These are phyloP conservation scores for Furcasterigmium sp. DNA, from an alignment of 2,329 filamentous ascomycete genomes.

Conservation along the genomic window DNA sequence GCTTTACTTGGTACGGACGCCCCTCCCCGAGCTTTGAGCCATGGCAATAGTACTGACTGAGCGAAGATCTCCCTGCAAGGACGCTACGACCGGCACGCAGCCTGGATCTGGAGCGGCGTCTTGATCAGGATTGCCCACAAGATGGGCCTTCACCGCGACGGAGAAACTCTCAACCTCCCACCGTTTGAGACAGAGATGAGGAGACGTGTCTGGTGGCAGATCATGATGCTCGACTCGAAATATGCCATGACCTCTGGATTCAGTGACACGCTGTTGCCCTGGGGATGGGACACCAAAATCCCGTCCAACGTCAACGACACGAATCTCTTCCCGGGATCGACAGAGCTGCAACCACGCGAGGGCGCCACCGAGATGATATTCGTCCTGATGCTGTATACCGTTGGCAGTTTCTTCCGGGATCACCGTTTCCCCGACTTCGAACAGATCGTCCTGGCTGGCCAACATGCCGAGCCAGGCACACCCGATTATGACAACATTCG, in stretches of 20 bases:
- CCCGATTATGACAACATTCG: slow-evolving; percentile 39
- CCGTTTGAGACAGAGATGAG: slow-evolving; percentile 65
- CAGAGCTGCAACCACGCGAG: slow-evolving; percentile 44
- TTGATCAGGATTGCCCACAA: slow-evolving; percentile 61
- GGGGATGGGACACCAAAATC: slow-evolving; percentile 50
- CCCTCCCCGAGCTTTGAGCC: no score
- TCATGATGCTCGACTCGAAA: slow-evolving; percentile 53
- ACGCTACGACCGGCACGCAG: slow-evolving; percentile 52
- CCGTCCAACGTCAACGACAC: slow-evolving; percentile 55
- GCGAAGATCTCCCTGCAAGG: slow-evolving; percentile 51
- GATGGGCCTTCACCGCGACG: slow-evolving; percentile 62
- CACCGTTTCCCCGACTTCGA: slow-evolving; percentile 34
- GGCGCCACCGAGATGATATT: slow-evolving; percentile 60
- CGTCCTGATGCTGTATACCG: slow-evolving; percentile 42
- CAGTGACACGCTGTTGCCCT: slow-evolving; percentile 44
- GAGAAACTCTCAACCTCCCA: slow-evolving; percentile 46
- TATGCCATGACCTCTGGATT: slow-evolving; percentile 54
- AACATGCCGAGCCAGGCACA: slow-evolving; percentile 27
- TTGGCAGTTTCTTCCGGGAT: slow-evolving; percentile 43
- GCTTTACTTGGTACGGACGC: slow-evolving; percentile 51
- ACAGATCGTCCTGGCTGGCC: slow-evolving; percentile 28
- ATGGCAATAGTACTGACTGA: no score
- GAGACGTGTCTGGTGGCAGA: slow-evolving; percentile 62
- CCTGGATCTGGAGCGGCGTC: slow-evolving; percentile 57
- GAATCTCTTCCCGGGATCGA: slow-evolving; percentile 49